Evolutionary conservation across 805 yeast genomes (phyloP).

Genomic region (Yamadazyma ubonensis): DNA sequence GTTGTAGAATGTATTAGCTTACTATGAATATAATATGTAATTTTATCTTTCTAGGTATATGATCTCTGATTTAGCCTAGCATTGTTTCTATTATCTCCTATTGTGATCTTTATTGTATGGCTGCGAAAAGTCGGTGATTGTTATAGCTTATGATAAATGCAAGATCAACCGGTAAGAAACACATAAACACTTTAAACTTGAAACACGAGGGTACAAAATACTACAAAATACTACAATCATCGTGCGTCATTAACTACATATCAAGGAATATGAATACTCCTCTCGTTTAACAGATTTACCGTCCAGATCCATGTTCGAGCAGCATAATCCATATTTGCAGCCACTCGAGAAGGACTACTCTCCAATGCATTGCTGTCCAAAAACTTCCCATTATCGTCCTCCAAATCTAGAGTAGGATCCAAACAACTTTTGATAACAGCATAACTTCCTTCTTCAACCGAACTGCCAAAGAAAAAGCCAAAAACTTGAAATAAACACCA

Average conservation of each 20-base stretch:
- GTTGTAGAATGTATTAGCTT: no score
- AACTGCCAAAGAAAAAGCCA: slow-evolving; percentile 67
- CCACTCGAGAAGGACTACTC: slow-evolving; percentile 53
- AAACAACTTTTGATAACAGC: slow-evolving; percentile 65
- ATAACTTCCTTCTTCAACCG: slow-evolving; percentile 67
- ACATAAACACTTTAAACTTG: no score
- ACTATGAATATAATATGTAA: no score
- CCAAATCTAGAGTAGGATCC: slow-evolving; percentile 46
- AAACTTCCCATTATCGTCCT: slow-evolving; percentile 68
- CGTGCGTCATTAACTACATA: background rate
- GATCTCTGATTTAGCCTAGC: no score
- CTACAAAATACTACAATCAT: no score
- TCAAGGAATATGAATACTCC: slow-evolving; percentile 24
- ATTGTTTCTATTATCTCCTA: no score
- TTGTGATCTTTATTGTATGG: no score
- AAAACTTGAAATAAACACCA: slow-evolving; percentile 71
- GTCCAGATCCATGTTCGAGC: slow-evolving; percentile 79
- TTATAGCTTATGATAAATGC: no score
- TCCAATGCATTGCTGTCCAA: slow-evolving; percentile 59
- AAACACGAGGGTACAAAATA: no score
- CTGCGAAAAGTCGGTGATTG: no score
- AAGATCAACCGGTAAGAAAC: no score
- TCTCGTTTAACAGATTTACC: slow-evolving; percentile 14
- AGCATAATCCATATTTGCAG: slow-evolving; percentile 56
- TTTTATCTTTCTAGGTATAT: no score